phyloP scores from a whole-genome alignment of 2,329 filamentous ascomycete genomes.

The Penicillium sp. region DNA sequence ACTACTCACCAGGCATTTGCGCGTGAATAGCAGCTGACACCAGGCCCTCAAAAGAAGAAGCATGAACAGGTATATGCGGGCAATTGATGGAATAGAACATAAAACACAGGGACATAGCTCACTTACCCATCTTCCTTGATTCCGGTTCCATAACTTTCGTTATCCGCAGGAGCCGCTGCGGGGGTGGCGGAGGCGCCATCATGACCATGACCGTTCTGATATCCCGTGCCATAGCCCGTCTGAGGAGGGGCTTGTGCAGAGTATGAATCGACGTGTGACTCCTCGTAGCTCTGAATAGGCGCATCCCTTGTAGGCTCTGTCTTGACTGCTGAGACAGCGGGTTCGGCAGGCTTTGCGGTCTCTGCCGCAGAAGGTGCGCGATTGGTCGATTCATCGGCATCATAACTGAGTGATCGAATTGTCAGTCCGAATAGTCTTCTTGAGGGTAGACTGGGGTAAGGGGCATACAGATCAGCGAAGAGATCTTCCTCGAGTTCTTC shows the following conservation, averaged over 20 bases:
- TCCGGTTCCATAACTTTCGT: conserved; percentile 38
- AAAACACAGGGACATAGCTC: conserved; percentile 13
- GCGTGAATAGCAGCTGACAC: conserved; percentile 18
- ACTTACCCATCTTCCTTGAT: conserved; percentile 94
- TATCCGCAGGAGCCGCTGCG: conserved; percentile 23
- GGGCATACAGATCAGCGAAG: conserved; percentile 82
- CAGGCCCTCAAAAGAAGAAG: conserved; percentile 8
- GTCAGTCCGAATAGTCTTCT: conserved; percentile 9
- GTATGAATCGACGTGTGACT: conserved; percentile 27
- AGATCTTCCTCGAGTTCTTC: conserved; percentile 89
- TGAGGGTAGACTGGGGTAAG: neutral
- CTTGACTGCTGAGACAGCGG: conserved; percentile 27
- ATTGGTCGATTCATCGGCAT: conserved; percentile 57
- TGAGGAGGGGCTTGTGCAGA: conserved; percentile 21
- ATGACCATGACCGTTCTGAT: conserved; percentile 26
- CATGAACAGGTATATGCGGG: conserved; percentile 8
- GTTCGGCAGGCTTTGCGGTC: conserved; percentile 38
- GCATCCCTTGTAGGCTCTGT: conserved; percentile 31
- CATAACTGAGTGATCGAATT: conserved; percentile 49
- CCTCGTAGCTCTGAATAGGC: conserved; percentile 30
- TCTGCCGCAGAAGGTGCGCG: conserved; percentile 27
- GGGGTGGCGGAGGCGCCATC: conserved; percentile 23
- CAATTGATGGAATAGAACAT: conserved; percentile 3
- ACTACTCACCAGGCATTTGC: conserved; percentile 7
- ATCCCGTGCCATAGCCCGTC: conserved; percentile 20